Evolutionary conservation across 257 asterid species (phyloP).

Genomic region (Haberlea rhodopensis): DNA sequence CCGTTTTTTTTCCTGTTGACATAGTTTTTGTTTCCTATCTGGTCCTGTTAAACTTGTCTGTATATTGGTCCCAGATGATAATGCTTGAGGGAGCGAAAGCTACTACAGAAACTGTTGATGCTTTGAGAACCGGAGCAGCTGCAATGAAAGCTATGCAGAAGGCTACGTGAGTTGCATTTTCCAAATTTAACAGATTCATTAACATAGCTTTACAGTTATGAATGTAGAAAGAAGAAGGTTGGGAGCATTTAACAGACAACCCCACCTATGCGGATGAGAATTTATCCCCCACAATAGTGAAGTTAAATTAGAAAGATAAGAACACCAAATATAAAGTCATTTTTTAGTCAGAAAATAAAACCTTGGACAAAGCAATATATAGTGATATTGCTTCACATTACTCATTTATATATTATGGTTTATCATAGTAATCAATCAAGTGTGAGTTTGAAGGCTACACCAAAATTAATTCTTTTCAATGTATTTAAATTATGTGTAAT

Average conservation of each 20-base stretch:
- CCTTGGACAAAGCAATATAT: background rate
- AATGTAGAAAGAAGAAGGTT: slow-evolving; percentile 3
- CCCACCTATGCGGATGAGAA: background rate
- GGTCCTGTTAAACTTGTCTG: slow-evolving; percentile 7
- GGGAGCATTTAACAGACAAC: slow-evolving; percentile 10
- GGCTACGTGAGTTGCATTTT: slow-evolving; percentile 58
- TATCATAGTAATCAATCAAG: background rate
- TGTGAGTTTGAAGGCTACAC: slow-evolving; percentile 10
- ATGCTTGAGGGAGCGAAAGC: slow-evolving; percentile 88
- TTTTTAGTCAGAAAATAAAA: background rate
- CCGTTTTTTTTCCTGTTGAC: slow-evolving; percentile 9
- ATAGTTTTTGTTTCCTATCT: background rate
- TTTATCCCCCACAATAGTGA: background rate
- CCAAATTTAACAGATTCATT: slow-evolving; percentile 11
- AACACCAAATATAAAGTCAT: background rate
- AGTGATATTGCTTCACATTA: background rate
- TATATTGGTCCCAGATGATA: slow-evolving; percentile 55
- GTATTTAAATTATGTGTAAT: background rate
- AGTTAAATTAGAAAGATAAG: background rate
- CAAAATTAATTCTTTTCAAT: slow-evolving; percentile 9
- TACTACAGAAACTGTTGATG: slow-evolving; percentile 87
- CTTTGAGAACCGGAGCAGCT: slow-evolving; percentile 84
- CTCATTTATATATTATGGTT: background rate
- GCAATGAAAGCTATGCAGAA: slow-evolving; percentile 92
- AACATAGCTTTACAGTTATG: background rate